phyloP scores from a whole-genome alignment of 371 early-diverging fungal genomes.

The Mortierella sp. region DNA sequence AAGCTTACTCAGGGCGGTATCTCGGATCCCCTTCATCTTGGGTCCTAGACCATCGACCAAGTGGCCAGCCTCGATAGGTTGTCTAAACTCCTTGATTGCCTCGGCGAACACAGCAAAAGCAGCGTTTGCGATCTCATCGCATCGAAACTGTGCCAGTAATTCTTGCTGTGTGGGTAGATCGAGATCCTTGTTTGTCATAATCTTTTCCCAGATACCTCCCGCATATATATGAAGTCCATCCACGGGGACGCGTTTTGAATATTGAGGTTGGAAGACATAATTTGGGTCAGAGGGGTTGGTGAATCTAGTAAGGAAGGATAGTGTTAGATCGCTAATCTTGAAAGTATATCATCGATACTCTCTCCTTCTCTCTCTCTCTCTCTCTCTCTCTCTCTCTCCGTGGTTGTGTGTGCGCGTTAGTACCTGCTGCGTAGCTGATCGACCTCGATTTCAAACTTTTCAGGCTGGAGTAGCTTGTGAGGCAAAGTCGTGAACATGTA shows the following conservation, averaged over 20 bases:
- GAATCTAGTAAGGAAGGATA: constrained; percentile 67
- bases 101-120: constrained; percentile 78
- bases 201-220: constrained; percentile 93
- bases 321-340: background rate
- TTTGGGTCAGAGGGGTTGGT: constrained; percentile 72
- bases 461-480: constrained; percentile 90
- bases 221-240: constrained; percentile 96
- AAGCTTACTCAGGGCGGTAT: constrained; percentile 66
- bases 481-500: constrained; percentile 91
- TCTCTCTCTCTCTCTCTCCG: too few relatives aligned
- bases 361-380: too few relatives aligned
- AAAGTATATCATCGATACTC: too few relatives aligned
- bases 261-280: constrained; percentile 89
- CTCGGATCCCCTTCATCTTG: constrained; percentile 71
- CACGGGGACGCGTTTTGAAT: constrained; percentile 94
- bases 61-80: constrained; percentile 81
- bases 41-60: constrained; percentile 83
- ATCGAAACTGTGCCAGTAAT: constrained; percentile 96
- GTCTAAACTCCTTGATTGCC: constrained; percentile 71
- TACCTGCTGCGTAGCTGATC: constrained; percentile 77
- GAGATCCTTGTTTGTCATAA: constrained; percentile 92
- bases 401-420: background rate
- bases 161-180: constrained; percentile 99
- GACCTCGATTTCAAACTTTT: constrained; percentile 85
- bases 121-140: constrained; percentile 95